These are phyloP conservation scores for Arthrobotrys pseudoclavata DNA, from an alignment of 2,329 filamentous ascomycete genomes.

Conservation along the genomic window DNA sequence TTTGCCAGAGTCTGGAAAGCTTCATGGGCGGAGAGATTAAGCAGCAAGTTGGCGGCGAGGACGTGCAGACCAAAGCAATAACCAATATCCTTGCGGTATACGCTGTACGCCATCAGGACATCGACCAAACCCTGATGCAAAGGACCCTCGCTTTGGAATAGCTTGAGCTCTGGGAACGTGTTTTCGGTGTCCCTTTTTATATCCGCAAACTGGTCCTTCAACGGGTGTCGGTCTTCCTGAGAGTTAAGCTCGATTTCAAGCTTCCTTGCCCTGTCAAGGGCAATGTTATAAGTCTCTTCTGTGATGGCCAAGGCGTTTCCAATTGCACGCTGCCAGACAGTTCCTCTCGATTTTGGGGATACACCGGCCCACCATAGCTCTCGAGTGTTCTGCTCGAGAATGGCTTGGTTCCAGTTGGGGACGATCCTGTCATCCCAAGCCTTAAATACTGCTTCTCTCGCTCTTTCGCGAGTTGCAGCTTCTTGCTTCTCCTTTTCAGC, in stretches of 20 bases:
- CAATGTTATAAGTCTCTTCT: constrained; percentile 77
- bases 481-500: constrained; percentile 67
- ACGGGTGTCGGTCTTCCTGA: constrained; percentile 64
- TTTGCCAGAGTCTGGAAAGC: constrained; percentile 82
- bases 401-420: constrained; percentile 80
- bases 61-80: constrained; percentile 81
- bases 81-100: constrained; percentile 85
- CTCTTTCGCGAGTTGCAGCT: constrained; percentile 67
- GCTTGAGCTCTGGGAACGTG: constrained; percentile 74
- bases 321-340: constrained; percentile 78
- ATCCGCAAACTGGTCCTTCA: constrained; percentile 63
- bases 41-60: constrained; percentile 80
- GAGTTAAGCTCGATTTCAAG: constrained; percentile 73
- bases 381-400: constrained; percentile 77
- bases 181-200: constrained; percentile 72
- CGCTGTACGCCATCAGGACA: constrained; percentile 81
- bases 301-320: constrained; percentile 80
- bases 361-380: constrained; percentile 88
- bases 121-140: constrained; percentile 78
- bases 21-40: constrained; percentile 74
- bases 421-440: constrained; percentile 83
- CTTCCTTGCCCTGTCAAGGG: constrained; percentile 76
- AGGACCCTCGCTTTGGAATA: constrained; percentile 68
- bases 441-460: constrained; percentile 70
- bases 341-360: constrained; percentile 77